Conservation (phyloP, 2,329 filamentous ascomycete species). For the Rugonectria rugulosa region DNA sequence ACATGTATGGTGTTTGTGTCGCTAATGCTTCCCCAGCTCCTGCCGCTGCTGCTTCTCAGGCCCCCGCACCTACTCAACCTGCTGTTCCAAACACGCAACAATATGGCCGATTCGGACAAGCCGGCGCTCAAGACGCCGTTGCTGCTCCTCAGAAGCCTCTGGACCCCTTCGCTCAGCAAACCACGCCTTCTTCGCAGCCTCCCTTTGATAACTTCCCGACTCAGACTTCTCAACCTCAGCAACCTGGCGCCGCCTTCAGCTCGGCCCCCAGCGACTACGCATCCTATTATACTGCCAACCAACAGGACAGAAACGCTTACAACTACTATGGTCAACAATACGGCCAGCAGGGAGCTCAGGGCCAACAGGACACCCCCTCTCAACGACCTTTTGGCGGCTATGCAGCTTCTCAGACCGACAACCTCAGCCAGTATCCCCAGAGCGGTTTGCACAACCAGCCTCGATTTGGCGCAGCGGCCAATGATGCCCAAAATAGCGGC, state of each 20-base stretch:
- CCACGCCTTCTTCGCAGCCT: slow-evolving; percentile 54
- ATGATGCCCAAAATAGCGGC: slow-evolving; percentile 83
- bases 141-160: slow-evolving; percentile 77
- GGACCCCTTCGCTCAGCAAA: slow-evolving; percentile 85
- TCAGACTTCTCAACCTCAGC: slow-evolving; percentile 67
- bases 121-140: slow-evolving; percentile 65
- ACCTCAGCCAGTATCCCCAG: slow-evolving; percentile 75
- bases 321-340: slow-evolving; percentile 77
- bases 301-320: slow-evolving; percentile 76
- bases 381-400: slow-evolving; percentile 85
- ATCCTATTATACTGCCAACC: slow-evolving; percentile 84
- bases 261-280: slow-evolving; percentile 82
- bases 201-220: slow-evolving; percentile 69
- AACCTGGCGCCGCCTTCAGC: slow-evolving; percentile 72
- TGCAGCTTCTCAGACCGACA: slow-evolving; percentile 68
- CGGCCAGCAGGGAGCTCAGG: slow-evolving; percentile 65
- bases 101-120: slow-evolving; percentile 74
- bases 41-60: slow-evolving; percentile 20
- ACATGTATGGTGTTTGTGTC: not conserved
- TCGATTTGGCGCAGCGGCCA: slow-evolving; percentile 63
- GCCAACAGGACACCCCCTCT: slow-evolving; percentile 74
- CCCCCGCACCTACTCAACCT: slow-evolving; percentile 50
- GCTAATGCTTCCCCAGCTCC: slow-evolving; percentile 33
- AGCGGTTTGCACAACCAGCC: slow-evolving; percentile 68
- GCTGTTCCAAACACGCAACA: slow-evolving; percentile 67